Base-by-base conservation (phyloP, 345 rosid genomes). In the Lepidium africanum region DNA sequence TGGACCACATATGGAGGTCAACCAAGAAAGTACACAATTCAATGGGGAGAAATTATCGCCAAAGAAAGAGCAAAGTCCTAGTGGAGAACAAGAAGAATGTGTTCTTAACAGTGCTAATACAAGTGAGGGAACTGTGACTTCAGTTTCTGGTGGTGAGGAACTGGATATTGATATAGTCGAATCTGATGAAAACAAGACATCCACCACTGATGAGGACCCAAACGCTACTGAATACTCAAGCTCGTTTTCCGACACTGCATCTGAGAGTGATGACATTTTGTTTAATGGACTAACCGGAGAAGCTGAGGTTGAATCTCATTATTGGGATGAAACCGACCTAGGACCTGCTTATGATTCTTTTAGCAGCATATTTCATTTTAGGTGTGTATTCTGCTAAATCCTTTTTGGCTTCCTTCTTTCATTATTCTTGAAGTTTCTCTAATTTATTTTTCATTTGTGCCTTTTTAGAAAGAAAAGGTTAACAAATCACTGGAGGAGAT, bases 191-290 rank as follows among this genome's bases (percentile, higher is more conserved):
- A 25, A 55, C 55, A 76, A 39, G 48, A 73, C 63, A 50, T 46
- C 65, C 41, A 52, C 79, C 47, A 53, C 69, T 42, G 77, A 66
- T 65, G 78, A 74, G 11, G 96, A 87, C 38, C 96, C 92, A n/a
- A 81, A 87, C 79, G 96, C 87, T 10, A 89, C 96, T 19, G 96
- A 92, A 65, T 83, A 76, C 76, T 89, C 96, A 60, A 92, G 96
- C 79, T 89, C 96, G 41, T 92, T 92, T 79, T 91, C 87, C 1
- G 74, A 89, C 77, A 85, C 85, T 59, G 52, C 63, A n/a, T 85
- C 96, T 21, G 85, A 81, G 63, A 61, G 73, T 5, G 83, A 75
- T 65, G 76, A 64, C 35, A 39, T 56, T 52, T 80, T 72, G 65
- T 77, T 69, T 54, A 75, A 83, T 25, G 96, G 79, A 48, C 88